A percentile compares a stretch with the other conserved stretches of the same genome.
These are phyloP conservation scores for Diplocarpon rosae DNA, from an alignment of 2,329 filamentous ascomycete genomes.

Conservation along the genomic window DNA sequence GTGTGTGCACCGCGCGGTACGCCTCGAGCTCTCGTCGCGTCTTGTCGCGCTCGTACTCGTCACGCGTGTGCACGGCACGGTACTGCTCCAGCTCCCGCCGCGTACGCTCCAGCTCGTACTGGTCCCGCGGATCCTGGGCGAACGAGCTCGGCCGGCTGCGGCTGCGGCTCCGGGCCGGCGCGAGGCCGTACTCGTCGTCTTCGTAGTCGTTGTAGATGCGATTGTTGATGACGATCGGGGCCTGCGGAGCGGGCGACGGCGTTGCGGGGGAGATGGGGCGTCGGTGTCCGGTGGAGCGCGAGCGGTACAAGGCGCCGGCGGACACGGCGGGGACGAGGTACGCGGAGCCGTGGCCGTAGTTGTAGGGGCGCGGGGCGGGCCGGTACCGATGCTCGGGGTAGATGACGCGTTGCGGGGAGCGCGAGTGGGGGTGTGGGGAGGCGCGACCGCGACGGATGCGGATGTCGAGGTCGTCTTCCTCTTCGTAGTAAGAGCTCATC, in stretches of 20 bases:
- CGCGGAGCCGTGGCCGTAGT: slow-evolving; percentile 5
- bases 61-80: slow-evolving; percentile 1
- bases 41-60: slow-evolving; percentile 25
- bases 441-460: slow-evolving; percentile 29
- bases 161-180: background rate
- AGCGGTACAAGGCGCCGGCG: slow-evolving; percentile 7
- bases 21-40: slow-evolving; percentile 33
- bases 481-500: slow-evolving; percentile 31
- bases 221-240: slow-evolving; percentile 46
- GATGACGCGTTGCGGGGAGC: slow-evolving; percentile 26
- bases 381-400: slow-evolving; percentile 28
- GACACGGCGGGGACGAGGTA: slow-evolving; percentile 21
- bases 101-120: slow-evolving; percentile 34
- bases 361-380: slow-evolving; percentile 10
- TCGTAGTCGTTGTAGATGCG: slow-evolving; percentile 37
- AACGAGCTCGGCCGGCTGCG: slow-evolving; percentile 2
- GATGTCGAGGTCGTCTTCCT: slow-evolving; percentile 46
- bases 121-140: slow-evolving; percentile 19
- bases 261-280: slow-evolving; percentile 14
- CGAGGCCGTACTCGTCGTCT: slow-evolving; percentile 12
- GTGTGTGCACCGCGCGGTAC: slow-evolving; percentile 28
- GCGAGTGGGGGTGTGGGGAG: slow-evolving; percentile 29
- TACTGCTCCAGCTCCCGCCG: slow-evolving; percentile 10
- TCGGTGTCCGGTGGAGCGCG: slow-evolving; percentile 12
- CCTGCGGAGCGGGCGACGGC: slow-evolving; percentile 25